These are phyloP conservation scores for Linnemannia hyalina DNA, from an alignment of 192 early-diverging fungal genomes.

Conservation along the genomic window DNA sequence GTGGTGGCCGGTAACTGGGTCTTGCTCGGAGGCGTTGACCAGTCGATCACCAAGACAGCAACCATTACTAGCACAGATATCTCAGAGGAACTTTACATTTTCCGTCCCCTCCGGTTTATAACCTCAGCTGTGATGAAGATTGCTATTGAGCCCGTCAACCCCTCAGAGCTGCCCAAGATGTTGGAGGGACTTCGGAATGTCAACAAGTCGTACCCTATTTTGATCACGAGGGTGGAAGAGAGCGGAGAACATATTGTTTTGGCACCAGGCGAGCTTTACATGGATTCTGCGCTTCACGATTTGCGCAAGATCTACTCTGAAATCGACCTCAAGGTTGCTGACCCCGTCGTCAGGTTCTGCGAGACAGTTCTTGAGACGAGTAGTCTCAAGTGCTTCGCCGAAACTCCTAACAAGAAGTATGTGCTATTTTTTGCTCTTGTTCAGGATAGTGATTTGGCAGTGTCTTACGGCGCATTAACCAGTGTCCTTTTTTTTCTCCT, in stretches of 20 bases:
- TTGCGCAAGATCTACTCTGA: conserved; percentile 93
- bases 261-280: conserved; percentile 95
- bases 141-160: conserved; percentile 97
- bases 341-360: conserved; percentile 95
- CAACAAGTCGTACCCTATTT: conserved; percentile 94
- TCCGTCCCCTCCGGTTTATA: conserved; percentile 87
- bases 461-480: background rate
- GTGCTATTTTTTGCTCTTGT: conserved; percentile 6
- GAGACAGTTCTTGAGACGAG: conserved; percentile 97
- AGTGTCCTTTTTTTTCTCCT: background rate
- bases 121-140: conserved; percentile 92
- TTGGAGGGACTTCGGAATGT: conserved; percentile 96
- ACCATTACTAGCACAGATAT: conserved; percentile 82
- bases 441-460: background rate
- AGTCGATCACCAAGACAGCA: conserved; percentile 94
- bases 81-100: conserved; percentile 80
- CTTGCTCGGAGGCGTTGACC: conserved; percentile 91
- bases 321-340: conserved; percentile 98
- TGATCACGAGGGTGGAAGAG: conserved; percentile 94
- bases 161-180: conserved; percentile 98
- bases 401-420: conserved; percentile 98
- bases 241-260: conserved; percentile 96
- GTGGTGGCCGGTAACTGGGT: conserved; percentile 93
- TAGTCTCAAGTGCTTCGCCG: conserved; percentile 94
- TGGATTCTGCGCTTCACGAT: conserved; percentile 98